These are phyloP conservation scores for Tausonia pullulans DNA, from an alignment of 1,284 basidiomycete species.

Conservation along the genomic window DNA sequence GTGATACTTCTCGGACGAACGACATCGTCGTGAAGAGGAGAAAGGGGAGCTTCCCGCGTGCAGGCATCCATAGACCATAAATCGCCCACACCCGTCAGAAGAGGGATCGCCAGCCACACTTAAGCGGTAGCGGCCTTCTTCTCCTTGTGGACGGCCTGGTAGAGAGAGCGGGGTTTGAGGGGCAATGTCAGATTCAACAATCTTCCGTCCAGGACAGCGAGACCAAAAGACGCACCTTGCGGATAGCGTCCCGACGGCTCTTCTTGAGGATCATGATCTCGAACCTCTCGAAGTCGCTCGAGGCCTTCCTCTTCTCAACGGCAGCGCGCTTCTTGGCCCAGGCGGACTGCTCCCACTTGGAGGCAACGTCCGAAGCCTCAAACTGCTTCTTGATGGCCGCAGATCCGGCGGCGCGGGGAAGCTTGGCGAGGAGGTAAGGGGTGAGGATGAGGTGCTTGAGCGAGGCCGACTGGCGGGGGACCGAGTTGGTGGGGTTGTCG, in stretches of 20 bases:
- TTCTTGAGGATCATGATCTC: constrained; percentile 49
- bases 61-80: too few relatives aligned
- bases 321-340: constrained; percentile 87
- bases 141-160: constrained; percentile 40
- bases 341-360: constrained; percentile 60
- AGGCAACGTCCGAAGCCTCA: constrained; percentile 46
- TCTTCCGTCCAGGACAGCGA: too few relatives aligned
- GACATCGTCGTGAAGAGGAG: too few relatives aligned
- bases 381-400: constrained; percentile 75
- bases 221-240: constrained; percentile 38
- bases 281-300: constrained; percentile 71
- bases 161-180: constrained; percentile 28
- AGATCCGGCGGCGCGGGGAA: constrained; percentile 78
- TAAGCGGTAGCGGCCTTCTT: constrained; percentile 34
- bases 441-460: constrained; percentile 92
- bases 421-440: constrained; percentile 66
- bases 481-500: constrained; percentile 82
- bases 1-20: too few relatives aligned
- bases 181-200: too few relatives aligned
- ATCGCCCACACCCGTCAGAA: not conserved
- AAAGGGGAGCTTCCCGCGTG: too few relatives aligned
- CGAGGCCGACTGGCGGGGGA: constrained; percentile 81
- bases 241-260: constrained; percentile 54
- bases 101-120: not conserved
- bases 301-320: constrained; percentile 59